phyloP scores from a whole-genome alignment of 805 yeast species.

The Jamesozyma jinghongensis region DNA sequence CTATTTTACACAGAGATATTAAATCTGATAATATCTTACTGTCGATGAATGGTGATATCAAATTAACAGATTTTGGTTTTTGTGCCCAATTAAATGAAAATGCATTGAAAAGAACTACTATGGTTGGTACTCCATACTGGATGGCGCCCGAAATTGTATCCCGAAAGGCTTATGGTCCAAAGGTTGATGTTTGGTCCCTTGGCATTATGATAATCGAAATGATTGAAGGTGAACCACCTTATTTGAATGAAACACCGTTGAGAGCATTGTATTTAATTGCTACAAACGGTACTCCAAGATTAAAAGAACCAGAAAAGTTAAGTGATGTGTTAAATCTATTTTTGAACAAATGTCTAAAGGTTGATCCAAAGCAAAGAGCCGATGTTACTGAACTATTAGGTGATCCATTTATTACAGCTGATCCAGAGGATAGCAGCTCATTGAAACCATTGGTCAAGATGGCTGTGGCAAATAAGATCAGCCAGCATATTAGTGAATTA shows the following conservation, averaged over 20 bases:
- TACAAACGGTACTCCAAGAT: constrained; percentile 88
- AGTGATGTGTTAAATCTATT: constrained; percentile 60
- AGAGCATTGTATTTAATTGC: constrained; percentile 89
- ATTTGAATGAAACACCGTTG: constrained; percentile 87
- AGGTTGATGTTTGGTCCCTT: constrained; percentile 93
- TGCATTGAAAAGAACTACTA: constrained; percentile 80
- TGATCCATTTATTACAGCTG: constrained; percentile 52
- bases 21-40: constrained; percentile 86
- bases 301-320: constrained; percentile 77
- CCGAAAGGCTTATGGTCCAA: constrained; percentile 88
- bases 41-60: constrained; percentile 75
- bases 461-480: constrained; percentile 36
- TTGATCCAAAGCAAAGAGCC: constrained; percentile 70
- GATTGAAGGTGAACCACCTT: constrained; percentile 99
- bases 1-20: constrained; percentile 91
- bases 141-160: constrained; percentile 98
- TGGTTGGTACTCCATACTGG: constrained; percentile 99
- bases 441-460: constrained; percentile 65
- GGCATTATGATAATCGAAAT: constrained; percentile 97
- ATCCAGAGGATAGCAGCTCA: constrained; percentile 47
- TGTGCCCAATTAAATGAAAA: constrained; percentile 85
- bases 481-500: constrained; percentile 55
- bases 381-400: constrained; percentile 61
- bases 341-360: constrained; percentile 68
- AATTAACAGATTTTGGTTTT: constrained; percentile 90